These are phyloP conservation scores for Limtongia smithiae DNA, from an alignment of 805 yeast species.

Conservation along the genomic window DNA sequence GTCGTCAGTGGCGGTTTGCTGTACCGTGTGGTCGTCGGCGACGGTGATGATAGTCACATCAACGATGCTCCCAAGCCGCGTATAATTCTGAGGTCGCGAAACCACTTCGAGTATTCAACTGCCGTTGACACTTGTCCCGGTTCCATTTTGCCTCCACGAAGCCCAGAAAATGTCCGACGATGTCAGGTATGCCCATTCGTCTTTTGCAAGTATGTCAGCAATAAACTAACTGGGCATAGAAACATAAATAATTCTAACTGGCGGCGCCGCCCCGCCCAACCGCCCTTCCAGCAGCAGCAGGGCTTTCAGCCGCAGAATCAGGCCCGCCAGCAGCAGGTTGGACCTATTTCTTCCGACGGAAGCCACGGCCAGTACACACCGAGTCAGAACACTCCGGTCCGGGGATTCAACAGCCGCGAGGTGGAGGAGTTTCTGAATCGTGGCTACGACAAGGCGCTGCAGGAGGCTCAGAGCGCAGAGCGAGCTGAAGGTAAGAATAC, in stretches of 20 bases:
- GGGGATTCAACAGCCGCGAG: slow-evolving; percentile 24
- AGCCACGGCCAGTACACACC: neutral
- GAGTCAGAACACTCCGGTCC: slow-evolving; percentile 15
- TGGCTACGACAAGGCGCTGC: slow-evolving; percentile 16
- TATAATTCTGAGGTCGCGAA: neutral
- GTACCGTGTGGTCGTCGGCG: no score
- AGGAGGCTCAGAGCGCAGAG: slow-evolving; percentile 10
- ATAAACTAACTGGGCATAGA: neutral
- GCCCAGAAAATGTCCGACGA: slow-evolving; percentile 10
- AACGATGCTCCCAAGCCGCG: no score
- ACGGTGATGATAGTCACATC: no score
- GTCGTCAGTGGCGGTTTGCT: no score
- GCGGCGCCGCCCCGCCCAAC: slow-evolving; percentile 21
- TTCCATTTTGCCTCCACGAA: no score
- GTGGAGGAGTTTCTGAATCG: slow-evolving; percentile 25
- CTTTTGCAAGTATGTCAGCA: neutral
- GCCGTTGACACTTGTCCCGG: no score
- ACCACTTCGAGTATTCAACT: neutral
- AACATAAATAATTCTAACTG: slow-evolving; percentile 8
- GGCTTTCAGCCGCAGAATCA: neutral
- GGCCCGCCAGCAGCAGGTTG: slow-evolving; percentile 5
- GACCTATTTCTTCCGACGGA: slow-evolving; percentile 1
- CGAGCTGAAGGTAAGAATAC: neutral
- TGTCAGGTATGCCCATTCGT: slow-evolving; percentile 1
- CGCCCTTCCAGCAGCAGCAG: slow-evolving; percentile 1